phyloP scores from a whole-genome alignment of 78 protist genomes.

The Speleostelium caveatum region DNA sequence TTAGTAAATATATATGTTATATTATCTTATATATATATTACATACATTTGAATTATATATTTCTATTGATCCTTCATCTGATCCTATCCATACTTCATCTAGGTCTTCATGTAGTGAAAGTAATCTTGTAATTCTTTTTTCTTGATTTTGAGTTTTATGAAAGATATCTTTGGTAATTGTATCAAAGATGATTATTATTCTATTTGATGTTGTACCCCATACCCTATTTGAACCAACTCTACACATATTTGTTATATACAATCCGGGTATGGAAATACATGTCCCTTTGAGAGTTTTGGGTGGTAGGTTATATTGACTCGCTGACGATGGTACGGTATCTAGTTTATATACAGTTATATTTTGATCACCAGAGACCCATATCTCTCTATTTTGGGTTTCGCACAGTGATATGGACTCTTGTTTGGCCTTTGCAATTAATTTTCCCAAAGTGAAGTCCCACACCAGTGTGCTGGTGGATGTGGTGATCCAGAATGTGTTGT shows the following conservation, averaged over 20 bases:
- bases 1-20: background rate
- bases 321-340: background rate
- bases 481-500: constrained; percentile 47
- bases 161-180: constrained; percentile 46
- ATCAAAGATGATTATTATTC: constrained; percentile 25
- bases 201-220: constrained; percentile 67
- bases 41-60: constrained; percentile 41
- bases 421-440: constrained; percentile 36
- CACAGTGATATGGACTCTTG: constrained; percentile 38
- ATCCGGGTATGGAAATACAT: constrained; percentile 23
- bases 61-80: constrained; percentile 75
- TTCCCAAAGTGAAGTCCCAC: constrained; percentile 32
- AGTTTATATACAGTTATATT: constrained; percentile 21
- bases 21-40: background rate
- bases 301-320: background rate
- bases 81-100: constrained; percentile 68
- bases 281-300: constrained; percentile 32
- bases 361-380: constrained; percentile 57
- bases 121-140: constrained; percentile 57
- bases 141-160: constrained; percentile 32
- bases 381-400: constrained; percentile 42
- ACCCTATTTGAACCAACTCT: constrained; percentile 45
- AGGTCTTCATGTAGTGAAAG: constrained; percentile 45
- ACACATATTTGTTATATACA: constrained; percentile 31
- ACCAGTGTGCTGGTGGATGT: constrained; percentile 1